Evolutionary conservation across 2,329 filamentous ascomycete species (phyloP).

Genomic region (Colletotrichum truncatum): DNA sequence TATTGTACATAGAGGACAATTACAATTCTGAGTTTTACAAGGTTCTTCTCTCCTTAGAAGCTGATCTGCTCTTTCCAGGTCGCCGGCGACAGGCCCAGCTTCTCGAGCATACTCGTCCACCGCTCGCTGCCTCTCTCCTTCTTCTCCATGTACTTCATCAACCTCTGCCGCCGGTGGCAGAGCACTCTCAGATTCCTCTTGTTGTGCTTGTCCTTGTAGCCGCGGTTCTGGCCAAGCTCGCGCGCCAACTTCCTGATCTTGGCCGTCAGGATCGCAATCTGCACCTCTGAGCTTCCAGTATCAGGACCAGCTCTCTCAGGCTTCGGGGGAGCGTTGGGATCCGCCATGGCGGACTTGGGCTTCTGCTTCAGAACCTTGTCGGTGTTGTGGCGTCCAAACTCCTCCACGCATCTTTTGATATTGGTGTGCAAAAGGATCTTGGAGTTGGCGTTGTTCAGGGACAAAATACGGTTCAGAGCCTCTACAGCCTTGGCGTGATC

Average conservation of each 20-base stretch:
- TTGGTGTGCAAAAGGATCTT: conserved; percentile 85
- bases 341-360: conserved; percentile 55
- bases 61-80: conserved; percentile 93
- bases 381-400: conserved; percentile 91
- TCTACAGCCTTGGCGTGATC: conserved; percentile 75
- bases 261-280: conserved; percentile 92
- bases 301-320: conserved; percentile 81
- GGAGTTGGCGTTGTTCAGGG: conserved; percentile 78
- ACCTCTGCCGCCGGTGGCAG: conserved; percentile 88
- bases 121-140: conserved; percentile 92
- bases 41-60: conserved; percentile 56
- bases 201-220: conserved; percentile 90
- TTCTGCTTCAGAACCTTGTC: conserved; percentile 75
- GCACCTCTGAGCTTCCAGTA: conserved; percentile 96
- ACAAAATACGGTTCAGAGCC: conserved; percentile 82
- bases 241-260: conserved; percentile 88
- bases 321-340: conserved; percentile 49
- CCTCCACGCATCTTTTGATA: conserved; percentile 83
- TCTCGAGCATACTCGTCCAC: conserved; percentile 87
- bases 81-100: conserved; percentile 84
- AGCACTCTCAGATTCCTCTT: conserved; percentile 88
- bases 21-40: conserved; percentile 53
- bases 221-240: conserved; percentile 72
- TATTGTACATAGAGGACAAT: conserved; percentile 62
- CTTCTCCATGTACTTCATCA: conserved; percentile 84